These are phyloP conservation scores for Plasmodium inui DNA, from an alignment of 169 alveolate genomes.

Conservation along the genomic window DNA sequence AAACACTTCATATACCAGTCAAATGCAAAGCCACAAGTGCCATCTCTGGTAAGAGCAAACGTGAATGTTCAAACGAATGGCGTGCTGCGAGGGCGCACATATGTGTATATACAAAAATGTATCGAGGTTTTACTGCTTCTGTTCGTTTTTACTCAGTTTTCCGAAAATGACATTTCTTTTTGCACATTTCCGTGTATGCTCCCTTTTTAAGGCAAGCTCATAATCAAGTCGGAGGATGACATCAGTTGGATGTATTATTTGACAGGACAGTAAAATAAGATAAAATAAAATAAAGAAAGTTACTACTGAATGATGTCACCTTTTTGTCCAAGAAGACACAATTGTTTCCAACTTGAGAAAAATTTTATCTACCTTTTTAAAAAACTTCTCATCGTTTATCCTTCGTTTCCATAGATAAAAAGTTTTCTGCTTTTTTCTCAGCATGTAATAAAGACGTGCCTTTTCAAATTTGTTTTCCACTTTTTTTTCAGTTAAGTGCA, in stretches of 20 bases:
- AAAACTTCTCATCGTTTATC: conserved; percentile 42
- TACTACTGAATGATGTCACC: not conserved
- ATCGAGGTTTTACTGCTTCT: not conserved
- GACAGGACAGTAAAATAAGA: conserved; percentile 38
- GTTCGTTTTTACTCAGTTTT: not conserved
- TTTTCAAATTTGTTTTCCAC: conserved; percentile 32
- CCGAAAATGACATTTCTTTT: not conserved
- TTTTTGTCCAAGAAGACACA: conserved; percentile 53
- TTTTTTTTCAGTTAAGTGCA: not conserved
- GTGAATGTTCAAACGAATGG: not conserved
- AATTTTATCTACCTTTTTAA: conserved; percentile 45
- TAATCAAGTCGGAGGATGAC: conserved; percentile 65
- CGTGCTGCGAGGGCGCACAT: not conserved
- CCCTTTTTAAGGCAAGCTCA: conserved; percentile 51
- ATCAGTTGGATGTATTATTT: conserved; percentile 66
- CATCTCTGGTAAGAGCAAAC: conserved; percentile 27
- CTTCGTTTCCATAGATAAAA: conserved; percentile 53
- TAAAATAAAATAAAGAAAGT: not conserved
- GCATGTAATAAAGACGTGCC: conserved; percentile 41
- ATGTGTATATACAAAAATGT: not conserved
- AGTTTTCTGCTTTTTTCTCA: conserved; percentile 40
- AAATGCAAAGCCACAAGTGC: conserved; percentile 65
- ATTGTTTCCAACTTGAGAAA: conserved; percentile 47
- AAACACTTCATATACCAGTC: conserved; percentile 59
- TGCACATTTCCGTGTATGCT: not conserved